These are phyloP conservation scores for Ascosphaera pollenicola DNA, from an alignment of 2,329 filamentous ascomycete species.

Conservation along the genomic window DNA sequence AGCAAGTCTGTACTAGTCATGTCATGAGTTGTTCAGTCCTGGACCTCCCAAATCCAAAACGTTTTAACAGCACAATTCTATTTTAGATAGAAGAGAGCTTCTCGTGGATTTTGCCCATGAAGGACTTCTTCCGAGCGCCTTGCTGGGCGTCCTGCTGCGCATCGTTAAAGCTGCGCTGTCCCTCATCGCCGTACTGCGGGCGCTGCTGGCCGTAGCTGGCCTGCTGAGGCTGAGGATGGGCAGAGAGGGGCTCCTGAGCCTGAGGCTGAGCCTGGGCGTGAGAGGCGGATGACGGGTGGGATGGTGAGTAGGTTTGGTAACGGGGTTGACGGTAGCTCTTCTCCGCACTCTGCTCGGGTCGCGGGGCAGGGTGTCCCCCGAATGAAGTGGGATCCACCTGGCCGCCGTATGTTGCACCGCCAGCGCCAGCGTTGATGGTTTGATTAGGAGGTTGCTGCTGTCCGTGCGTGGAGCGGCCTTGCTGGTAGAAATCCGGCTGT, in stretches of 20 bases:
- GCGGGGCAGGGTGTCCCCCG: no score
- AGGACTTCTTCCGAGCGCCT: background rate
- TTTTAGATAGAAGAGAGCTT: background rate
- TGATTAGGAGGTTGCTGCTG: background rate
- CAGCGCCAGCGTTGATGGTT: background rate
- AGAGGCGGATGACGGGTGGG: no score
- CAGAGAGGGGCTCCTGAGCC: background rate
- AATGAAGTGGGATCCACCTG: no score
- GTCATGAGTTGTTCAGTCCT: no score
- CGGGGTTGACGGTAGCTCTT: background rate
- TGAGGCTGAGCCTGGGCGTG: no score
- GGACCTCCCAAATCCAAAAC: no score
- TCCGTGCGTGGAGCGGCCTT: background rate
- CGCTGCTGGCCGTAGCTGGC: background rate
- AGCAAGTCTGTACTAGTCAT: no score
- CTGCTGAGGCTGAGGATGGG: background rate
- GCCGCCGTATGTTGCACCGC: no score
- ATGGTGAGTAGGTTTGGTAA: background rate
- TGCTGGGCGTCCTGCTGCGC: background rate
- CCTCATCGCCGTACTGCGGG: background rate
- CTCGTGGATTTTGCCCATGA: background rate
- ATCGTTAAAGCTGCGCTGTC: background rate
- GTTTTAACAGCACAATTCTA: background rate
- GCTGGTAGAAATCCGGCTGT: background rate
- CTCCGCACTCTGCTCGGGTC: no score